Evolutionary conservation across 169 alveolate species (phyloP).

Genomic region (Plasmodium billcollinsi): DNA sequence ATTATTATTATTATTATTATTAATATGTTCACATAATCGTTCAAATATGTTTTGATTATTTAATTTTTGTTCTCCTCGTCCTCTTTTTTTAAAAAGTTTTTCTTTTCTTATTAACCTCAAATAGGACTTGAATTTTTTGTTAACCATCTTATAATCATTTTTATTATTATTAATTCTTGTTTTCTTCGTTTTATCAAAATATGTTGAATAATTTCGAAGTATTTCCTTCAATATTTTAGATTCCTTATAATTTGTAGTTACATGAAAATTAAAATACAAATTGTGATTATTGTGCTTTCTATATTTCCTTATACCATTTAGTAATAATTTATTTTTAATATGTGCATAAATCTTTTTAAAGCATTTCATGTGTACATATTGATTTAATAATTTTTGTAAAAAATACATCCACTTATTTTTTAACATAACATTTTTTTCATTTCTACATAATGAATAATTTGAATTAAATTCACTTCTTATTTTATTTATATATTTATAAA

Average conservation of each 20-base stretch:
- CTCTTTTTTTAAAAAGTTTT: neutral
- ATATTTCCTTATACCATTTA: slow-evolving; percentile 20
- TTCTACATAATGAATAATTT: slow-evolving; percentile 11
- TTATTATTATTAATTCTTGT: neutral
- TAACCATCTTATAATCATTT: neutral
- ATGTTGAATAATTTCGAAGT: slow-evolving; percentile 28
- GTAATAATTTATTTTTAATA: slow-evolving; percentile 24
- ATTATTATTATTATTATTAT: too few species aligned
- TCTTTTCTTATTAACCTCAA: slow-evolving; percentile 20
- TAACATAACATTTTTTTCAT: neutral
- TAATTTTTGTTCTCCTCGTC: neutral
- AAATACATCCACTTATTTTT: slow-evolving; percentile 25
- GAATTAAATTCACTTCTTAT: slow-evolving; percentile 42
- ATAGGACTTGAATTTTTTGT: slow-evolving; percentile 25
- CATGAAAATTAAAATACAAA: slow-evolving; percentile 55
- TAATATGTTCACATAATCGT: too few species aligned
- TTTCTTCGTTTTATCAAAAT: slow-evolving; percentile 3
- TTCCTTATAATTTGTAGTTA: slow-evolving; percentile 61
- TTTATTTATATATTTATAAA: slow-evolving; percentile 40
- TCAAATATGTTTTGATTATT: neutral
- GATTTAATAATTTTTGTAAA: slow-evolving; percentile 47
- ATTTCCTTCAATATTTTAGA: slow-evolving; percentile 56
- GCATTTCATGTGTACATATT: slow-evolving; percentile 44
- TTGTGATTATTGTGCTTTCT: slow-evolving; percentile 3
- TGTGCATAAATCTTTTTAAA: slow-evolving; percentile 32